These are phyloP conservation scores for Vinca minor DNA, from an alignment of 257 asterid species.

Conservation along the genomic window DNA sequence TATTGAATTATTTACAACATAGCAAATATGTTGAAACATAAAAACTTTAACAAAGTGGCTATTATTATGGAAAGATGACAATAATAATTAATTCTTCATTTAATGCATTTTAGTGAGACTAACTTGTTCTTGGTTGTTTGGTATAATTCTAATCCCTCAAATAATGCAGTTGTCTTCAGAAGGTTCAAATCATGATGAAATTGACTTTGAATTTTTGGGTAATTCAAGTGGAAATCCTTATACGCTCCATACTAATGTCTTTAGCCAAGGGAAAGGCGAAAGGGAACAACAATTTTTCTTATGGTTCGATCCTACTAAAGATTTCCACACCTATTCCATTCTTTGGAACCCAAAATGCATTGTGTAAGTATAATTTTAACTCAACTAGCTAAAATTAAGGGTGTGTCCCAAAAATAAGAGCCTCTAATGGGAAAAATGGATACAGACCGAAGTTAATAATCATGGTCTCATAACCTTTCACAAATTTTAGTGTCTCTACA, in stretches of 20 bases:
- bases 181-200: slow-evolving; percentile 73
- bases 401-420: too few relatives aligned
- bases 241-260: slow-evolving; percentile 77
- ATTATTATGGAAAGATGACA: too few relatives aligned
- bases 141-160: background rate
- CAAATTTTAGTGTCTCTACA: too few relatives aligned
- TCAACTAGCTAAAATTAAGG: background rate
- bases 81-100: too few relatives aligned
- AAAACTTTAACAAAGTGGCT: too few relatives aligned
- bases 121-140: background rate
- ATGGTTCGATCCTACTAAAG: slow-evolving; percentile 86
- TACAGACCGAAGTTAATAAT: too few relatives aligned
- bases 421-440: too few relatives aligned
- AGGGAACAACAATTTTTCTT: slow-evolving; percentile 79
- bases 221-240: slow-evolving; percentile 77
- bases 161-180: slow-evolving; percentile 52
- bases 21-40: too few relatives aligned
- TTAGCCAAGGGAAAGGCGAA: slow-evolving; percentile 61
- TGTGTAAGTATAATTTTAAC: slow-evolving; percentile 34
- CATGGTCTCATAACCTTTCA: too few relatives aligned
- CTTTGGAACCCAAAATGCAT: slow-evolving; percentile 73
- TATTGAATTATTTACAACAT: too few relatives aligned
- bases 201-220: slow-evolving; percentile 80
- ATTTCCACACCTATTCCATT: slow-evolving; percentile 72
- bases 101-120: too few relatives aligned